phyloP scores from a whole-genome alignment of 2,329 filamentous ascomycete species.

The Trichophyton mentagrophytes region DNA sequence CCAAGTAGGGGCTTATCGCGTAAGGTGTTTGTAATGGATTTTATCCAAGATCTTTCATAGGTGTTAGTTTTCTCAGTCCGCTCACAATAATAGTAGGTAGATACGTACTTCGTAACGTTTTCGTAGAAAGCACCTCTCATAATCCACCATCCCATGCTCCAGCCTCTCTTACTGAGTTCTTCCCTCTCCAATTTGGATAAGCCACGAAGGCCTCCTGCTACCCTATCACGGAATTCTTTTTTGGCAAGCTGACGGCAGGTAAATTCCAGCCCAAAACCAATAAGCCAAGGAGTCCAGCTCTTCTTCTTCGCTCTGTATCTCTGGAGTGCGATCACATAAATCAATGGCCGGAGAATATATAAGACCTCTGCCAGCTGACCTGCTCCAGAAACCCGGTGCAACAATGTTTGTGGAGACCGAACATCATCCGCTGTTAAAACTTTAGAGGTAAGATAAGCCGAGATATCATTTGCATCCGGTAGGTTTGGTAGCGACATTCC shows the following conservation, averaged over 20 bases:
- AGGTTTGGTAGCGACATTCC: slow-evolving; percentile 73
- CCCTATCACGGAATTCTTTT: slow-evolving; percentile 48
- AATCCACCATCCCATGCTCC: slow-evolving; percentile 87
- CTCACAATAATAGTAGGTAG: not conserved
- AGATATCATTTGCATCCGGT: slow-evolving; percentile 69
- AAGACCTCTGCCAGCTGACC: slow-evolving; percentile 80
- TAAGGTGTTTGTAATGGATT: slow-evolving; percentile 58
- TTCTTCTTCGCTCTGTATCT: slow-evolving; percentile 57
- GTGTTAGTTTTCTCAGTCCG: slow-evolving; percentile 16
- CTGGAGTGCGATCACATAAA: slow-evolving; percentile 75
- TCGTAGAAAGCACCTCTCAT: slow-evolving; percentile 98
- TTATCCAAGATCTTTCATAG: slow-evolving; percentile 43
- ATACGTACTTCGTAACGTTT: slow-evolving; percentile 57
- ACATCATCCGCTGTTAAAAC: slow-evolving; percentile 94
- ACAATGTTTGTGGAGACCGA: slow-evolving; percentile 72
- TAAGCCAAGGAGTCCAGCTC: slow-evolving; percentile 83
- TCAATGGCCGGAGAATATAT: slow-evolving; percentile 76
- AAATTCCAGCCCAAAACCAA: slow-evolving; percentile 75
- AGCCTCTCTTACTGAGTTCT: slow-evolving; percentile 75
- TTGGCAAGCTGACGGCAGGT: slow-evolving; percentile 74
- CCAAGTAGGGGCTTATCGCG: slow-evolving; percentile 62
- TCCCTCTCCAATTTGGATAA: slow-evolving; percentile 78
- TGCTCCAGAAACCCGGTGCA: slow-evolving; percentile 60
- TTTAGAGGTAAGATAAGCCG: slow-evolving; percentile 73
- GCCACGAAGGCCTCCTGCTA: slow-evolving; percentile 59